Evolutionary conservation across 208 protist species (phyloP).

Genomic region (Trypanosomatidae sp.): DNA sequence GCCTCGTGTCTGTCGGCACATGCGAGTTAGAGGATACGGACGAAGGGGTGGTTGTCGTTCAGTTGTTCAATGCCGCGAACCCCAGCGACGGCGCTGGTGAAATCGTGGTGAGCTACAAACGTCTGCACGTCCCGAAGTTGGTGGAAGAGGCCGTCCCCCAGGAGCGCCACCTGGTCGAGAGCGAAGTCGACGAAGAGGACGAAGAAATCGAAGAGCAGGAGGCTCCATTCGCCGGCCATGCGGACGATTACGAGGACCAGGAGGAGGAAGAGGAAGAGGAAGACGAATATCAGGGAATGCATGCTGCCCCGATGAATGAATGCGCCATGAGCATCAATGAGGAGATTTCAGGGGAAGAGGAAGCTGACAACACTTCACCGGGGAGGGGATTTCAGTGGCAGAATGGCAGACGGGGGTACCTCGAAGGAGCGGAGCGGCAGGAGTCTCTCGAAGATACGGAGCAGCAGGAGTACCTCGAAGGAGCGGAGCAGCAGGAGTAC

Average conservation of each 20-base stretch:
- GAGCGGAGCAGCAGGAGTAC: too few species aligned
- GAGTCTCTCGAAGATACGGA: too few species aligned
- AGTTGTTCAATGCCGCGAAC: constrained; percentile 56
- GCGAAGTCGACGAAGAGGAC: constrained; percentile 23
- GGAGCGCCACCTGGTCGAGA: constrained; percentile 8
- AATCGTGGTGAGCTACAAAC: constrained; percentile 80
- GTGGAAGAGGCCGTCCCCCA: constrained; percentile 7
- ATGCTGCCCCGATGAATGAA: constrained; percentile 6
- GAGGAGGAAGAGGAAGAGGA: constrained; percentile 11
- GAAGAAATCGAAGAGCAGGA: constrained; percentile 11
- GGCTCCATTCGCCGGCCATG: not conserved
- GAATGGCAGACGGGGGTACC: not conserved
- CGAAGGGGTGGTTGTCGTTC: constrained; percentile 49
- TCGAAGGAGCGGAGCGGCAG: too few species aligned
- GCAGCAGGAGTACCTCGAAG: not conserved
- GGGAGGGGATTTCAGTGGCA: not conserved
- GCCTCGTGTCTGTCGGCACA: constrained; percentile 50
- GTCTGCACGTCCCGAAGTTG: constrained; percentile 35
- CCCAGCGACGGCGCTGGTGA: constrained; percentile 55
- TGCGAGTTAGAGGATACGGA: constrained; percentile 41
- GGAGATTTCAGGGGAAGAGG: constrained; percentile 10
- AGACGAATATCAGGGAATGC: constrained; percentile 5
- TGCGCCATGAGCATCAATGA: constrained; percentile 17
- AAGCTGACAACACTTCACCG: not conserved
- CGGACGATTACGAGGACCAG: constrained; percentile 3